A percentile compares a stretch with the other conserved stretches of the same genome.
phyloP scores from a whole-genome alignment of 768 basidiomycete genomes.

The Tylopilus subfusipes region DNA sequence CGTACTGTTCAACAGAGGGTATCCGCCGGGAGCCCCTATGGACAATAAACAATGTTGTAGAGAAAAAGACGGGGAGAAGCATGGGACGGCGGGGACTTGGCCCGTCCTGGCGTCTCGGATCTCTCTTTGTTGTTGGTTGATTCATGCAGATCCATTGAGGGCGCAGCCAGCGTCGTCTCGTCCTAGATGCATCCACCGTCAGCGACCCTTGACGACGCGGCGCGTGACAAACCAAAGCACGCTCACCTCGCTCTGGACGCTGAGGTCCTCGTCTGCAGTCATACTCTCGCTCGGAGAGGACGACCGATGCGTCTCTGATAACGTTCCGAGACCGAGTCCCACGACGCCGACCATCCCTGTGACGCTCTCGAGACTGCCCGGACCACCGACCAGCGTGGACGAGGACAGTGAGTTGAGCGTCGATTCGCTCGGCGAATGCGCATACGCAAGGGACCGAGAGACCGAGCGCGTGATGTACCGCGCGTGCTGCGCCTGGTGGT shows the following conservation, averaged over 20 bases:
- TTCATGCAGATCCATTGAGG: conserved; percentile 37
- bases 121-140: conserved; percentile 36
- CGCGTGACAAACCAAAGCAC: neutral
- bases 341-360: conserved; percentile 16
- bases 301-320: conserved; percentile 48
- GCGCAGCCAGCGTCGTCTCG: conserved; percentile 40
- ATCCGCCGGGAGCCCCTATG: no score
- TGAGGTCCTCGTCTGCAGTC: conserved; percentile 47
- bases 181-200: conserved; percentile 32
- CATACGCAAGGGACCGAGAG: conserved; percentile 31
- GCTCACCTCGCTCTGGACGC: conserved; percentile 67
- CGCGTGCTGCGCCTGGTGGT: conserved; percentile 34
- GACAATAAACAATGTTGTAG: no score
- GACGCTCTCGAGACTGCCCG: conserved; percentile 35
- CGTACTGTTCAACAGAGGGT: no score
- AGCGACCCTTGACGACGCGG: neutral
- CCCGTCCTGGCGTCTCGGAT: no score
- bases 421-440: conserved; percentile 37
- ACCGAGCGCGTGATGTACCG: conserved; percentile 27
- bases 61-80: no score
- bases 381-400: conserved; percentile 16
- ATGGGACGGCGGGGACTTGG: no score
- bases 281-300: conserved; percentile 63
- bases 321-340: conserved; percentile 24
- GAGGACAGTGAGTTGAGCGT: conserved; percentile 22